Conservation (phyloP, 2,329 filamentous ascomycete species). For the Botrytis pseudocinerea region DNA sequence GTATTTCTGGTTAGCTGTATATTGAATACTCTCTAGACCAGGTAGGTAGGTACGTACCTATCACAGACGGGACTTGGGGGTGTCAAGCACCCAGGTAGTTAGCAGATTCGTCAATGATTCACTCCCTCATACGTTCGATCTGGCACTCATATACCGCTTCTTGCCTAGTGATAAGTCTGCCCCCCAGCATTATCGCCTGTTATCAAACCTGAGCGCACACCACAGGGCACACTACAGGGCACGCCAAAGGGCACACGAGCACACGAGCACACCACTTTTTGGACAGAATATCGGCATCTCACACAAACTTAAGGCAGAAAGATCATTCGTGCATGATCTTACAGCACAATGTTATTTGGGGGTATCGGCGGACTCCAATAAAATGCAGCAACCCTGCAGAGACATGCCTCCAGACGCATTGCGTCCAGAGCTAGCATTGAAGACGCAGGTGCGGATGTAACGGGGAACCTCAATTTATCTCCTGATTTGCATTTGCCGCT, state of each 20-base stretch:
- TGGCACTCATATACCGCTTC: background rate
- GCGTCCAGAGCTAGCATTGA: background rate
- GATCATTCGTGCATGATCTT: conserved; percentile 3
- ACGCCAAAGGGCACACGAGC: background rate
- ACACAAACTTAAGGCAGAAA: background rate
- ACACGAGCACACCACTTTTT: background rate
- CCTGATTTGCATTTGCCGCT: conserved; percentile 13
- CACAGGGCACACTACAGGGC: background rate
- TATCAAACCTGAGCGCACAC: background rate
- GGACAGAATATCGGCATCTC: background rate
- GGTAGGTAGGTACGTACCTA: background rate
- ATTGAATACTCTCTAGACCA: background rate
- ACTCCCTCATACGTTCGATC: background rate
- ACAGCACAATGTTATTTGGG: background rate
- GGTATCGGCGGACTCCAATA: background rate
- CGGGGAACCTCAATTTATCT: background rate
- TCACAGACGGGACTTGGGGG: background rate
- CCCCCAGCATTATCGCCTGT: background rate
- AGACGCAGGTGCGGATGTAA: conserved; percentile 15
- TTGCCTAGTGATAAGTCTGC: background rate
- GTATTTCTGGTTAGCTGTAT: background rate
- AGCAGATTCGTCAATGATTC: background rate
- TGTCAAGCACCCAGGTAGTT: background rate
- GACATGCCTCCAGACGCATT: background rate
- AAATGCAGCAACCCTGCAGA: conserved; percentile 9